Evolutionary conservation across 352 stramenopile species (phyloP).

Genomic region (Pythium aphanidermatum): DNA sequence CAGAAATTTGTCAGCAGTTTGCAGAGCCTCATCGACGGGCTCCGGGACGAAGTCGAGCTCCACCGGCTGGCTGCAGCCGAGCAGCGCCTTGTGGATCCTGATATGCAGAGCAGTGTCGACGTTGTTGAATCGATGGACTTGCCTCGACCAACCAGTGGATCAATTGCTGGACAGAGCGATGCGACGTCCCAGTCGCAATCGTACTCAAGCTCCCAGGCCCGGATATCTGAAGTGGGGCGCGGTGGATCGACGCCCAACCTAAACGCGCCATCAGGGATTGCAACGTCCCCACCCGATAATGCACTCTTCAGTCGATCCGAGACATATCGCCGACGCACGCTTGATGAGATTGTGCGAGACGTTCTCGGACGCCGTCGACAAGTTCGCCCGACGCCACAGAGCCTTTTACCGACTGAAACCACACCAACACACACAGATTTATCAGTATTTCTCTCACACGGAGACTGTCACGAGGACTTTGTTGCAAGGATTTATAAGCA

Average conservation of each 20-base stretch:
- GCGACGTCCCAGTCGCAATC: no score
- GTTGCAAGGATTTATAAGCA: constrained; percentile 48
- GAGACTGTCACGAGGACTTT: constrained; percentile 67
- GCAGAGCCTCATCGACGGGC: constrained; percentile 58
- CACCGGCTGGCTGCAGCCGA: constrained; percentile 24
- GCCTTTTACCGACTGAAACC: no score
- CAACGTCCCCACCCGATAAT: neutral
- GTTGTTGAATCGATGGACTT: neutral
- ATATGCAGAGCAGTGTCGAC: neutral
- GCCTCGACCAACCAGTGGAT: no score
- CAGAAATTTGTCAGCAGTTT: constrained; percentile 61
- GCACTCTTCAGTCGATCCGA: neutral
- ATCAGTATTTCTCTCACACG: constrained; percentile 74
- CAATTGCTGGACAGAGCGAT: no score
- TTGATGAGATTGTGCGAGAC: constrained; percentile 59
- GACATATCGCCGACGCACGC: constrained; percentile 9
- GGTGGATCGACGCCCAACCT: neutral
- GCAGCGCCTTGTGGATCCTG: no score
- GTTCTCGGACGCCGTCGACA: constrained; percentile 29
- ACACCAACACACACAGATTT: neutral
- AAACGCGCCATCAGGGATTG: neutral
- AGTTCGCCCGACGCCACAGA: no score
- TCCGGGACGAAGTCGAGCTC: constrained; percentile 73
- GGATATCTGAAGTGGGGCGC: constrained; percentile 1
- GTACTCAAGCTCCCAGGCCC: no score